These are phyloP conservation scores for Cladosporium sp. DNA, from an alignment of 2,329 filamentous ascomycete species.

Conservation along the genomic window DNA sequence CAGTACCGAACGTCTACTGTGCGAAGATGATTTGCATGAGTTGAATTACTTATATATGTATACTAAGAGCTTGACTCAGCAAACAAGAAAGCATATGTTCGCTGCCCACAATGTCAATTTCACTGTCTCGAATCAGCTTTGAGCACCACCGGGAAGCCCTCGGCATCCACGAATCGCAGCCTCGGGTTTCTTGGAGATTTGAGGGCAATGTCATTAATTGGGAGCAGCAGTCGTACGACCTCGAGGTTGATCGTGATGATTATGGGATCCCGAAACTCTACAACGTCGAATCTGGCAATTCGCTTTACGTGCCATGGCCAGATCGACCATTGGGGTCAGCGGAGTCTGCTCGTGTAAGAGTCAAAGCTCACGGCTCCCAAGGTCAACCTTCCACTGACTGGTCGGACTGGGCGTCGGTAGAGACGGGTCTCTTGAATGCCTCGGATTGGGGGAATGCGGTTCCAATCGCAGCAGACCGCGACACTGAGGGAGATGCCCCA, in stretches of 20 bases:
- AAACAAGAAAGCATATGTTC: no score
- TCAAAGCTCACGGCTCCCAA: conserved; percentile 1
- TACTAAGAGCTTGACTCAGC: no score
- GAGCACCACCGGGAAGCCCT: conserved; percentile 4
- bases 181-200: conserved; percentile 4
- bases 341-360: conserved; percentile 1
- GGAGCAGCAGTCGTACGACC: conserved; percentile 3
- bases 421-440: background rate
- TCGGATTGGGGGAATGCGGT: conserved; percentile 3
- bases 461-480: conserved; percentile 2
- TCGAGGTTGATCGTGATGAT: background rate
- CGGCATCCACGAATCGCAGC: conserved; percentile 1
- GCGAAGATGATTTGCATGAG: no score
- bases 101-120: background rate
- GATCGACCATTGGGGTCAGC: background rate
- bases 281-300: conserved; percentile 1
- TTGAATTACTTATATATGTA: no score
- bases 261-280: background rate
- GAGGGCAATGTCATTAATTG: conserved; percentile 5
- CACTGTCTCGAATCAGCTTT: conserved; percentile 1
- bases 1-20: no score
- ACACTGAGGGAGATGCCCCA: background rate
- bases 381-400: conserved; percentile 6
- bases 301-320: conserved; percentile 6
- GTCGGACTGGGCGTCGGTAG: conserved; percentile 1